These are phyloP conservation scores for Kodamaea kaohsiungensis DNA, from an alignment of 805 yeast genomes.

Conservation along the genomic window DNA sequence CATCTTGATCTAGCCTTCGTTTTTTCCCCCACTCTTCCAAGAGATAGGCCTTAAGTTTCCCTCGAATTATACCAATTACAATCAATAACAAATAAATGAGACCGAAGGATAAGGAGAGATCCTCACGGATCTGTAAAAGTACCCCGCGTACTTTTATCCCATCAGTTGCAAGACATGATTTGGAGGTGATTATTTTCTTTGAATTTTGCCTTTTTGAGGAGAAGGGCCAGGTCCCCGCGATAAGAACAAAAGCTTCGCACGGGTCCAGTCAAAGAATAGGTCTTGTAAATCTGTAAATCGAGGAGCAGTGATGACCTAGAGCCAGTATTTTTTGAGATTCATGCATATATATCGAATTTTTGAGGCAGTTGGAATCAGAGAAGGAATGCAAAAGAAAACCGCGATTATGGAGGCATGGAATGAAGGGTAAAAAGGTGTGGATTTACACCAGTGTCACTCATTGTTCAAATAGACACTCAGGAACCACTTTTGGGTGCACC, in stretches of 20 bases:
- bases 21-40: background rate
- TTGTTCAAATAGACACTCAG: too few species aligned
- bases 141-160: background rate
- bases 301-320: conserved; percentile 1
- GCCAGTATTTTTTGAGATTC: background rate
- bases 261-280: conserved; percentile 1
- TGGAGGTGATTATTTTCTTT: background rate
- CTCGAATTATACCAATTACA: background rate
- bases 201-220: background rate
- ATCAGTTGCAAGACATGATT: background rate
- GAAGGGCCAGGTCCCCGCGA: background rate
- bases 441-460: too few species aligned
- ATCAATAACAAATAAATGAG: background rate
- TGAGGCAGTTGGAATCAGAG: conserved; percentile 1
- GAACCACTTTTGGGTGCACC: too few species aligned
- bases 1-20: background rate
- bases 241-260: background rate
- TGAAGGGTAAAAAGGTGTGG: background rate
- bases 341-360: background rate
- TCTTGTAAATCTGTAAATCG: background rate
- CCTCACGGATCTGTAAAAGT: background rate
- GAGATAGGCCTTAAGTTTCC: background rate
- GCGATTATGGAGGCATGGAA: background rate
- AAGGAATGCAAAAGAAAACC: background rate
- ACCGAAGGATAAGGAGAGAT: background rate